These are phyloP conservation scores for Stagonosporopsis rhizophila DNA, from an alignment of 2,329 filamentous ascomycete genomes.

Conservation along the genomic window DNA sequence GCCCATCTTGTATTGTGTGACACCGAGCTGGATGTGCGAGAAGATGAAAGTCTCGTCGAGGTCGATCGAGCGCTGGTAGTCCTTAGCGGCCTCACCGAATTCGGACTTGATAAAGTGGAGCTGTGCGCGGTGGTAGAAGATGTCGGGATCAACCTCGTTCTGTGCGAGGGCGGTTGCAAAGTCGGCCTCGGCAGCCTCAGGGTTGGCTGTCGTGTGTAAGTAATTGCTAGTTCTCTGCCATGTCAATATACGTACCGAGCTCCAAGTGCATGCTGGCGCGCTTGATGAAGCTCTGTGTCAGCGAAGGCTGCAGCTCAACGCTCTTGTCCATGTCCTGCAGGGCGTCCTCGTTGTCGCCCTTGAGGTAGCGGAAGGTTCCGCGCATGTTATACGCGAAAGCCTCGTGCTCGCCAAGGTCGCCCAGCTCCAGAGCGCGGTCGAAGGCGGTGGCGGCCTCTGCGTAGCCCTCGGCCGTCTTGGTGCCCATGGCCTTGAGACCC, in stretches of 20 bases:
- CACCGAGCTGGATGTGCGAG: constrained; percentile 98
- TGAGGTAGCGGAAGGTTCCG: constrained; percentile 92
- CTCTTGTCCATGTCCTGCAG: constrained; percentile 89
- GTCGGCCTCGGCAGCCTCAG: constrained; percentile 84
- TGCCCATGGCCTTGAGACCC: constrained; percentile 79
- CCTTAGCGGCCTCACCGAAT: constrained; percentile 91
- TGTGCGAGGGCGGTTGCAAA: constrained; percentile 85
- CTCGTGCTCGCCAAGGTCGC: constrained; percentile 80
- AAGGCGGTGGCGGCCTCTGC: constrained; percentile 86
- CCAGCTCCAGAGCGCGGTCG: constrained; percentile 83
- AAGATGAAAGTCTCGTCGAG: constrained; percentile 97
- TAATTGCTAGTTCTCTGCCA: neutral
- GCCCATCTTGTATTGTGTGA: constrained; percentile 99
- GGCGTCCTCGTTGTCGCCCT: constrained; percentile 84
- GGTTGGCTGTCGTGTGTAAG: constrained; percentile 65
- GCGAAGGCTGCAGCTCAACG: constrained; percentile 82
- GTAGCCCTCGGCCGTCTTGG: constrained; percentile 90
- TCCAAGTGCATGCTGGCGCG: constrained; percentile 97
- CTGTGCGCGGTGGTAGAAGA: constrained; percentile 98
- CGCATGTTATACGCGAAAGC: constrained; percentile 95
- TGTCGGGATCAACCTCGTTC: constrained; percentile 89
- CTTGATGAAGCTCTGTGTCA: constrained; percentile 99
- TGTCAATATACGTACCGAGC: constrained; percentile 64
- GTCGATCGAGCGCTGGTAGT: constrained; percentile 99
- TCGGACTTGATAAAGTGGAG: constrained; percentile 97